Percentiles rank a stretch among this genome's conserved stretches.
Evolutionary conservation across 2,329 filamentous ascomycete species (phyloP).

Genomic region (Colletotrichum neosansevieriae): DNA sequence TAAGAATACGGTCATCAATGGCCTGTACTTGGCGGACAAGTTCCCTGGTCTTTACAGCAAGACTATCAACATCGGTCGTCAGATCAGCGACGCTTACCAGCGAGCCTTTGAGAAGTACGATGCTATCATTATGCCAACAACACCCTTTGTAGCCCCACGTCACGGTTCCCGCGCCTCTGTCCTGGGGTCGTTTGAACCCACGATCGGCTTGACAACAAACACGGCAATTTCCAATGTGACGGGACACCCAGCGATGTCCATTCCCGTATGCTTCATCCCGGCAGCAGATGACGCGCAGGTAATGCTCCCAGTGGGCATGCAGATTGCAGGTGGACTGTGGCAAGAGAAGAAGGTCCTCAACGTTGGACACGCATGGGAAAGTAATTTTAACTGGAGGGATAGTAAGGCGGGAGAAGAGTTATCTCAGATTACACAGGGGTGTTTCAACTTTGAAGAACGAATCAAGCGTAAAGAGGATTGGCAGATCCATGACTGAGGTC

Average conservation of each 20-base stretch:
- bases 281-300: constrained; percentile 53
- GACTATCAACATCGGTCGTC: constrained; percentile 60
- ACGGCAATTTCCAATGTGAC: constrained; percentile 69
- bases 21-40: constrained; percentile 57
- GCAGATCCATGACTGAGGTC: constrained; percentile 5
- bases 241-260: constrained; percentile 66
- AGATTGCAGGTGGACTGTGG: constrained; percentile 66
- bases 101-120: constrained; percentile 54
- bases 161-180: constrained; percentile 55
- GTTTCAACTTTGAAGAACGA: not conserved
- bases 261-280: constrained; percentile 62
- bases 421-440: not conserved
- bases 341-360: constrained; percentile 60
- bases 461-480: not conserved
- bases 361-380: constrained; percentile 57
- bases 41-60: constrained; percentile 62
- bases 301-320: constrained; percentile 64
- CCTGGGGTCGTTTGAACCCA: constrained; percentile 60
- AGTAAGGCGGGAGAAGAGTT: not conserved
- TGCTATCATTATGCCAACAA: constrained; percentile 61
- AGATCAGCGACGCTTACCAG: constrained; percentile 61
- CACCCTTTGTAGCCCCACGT: constrained; percentile 59
- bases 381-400: constrained; percentile 56
- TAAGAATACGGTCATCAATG: constrained; percentile 67
- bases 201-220: constrained; percentile 66